Conservation (phyloP, 2,329 filamentous ascomycete species). For the Neopestalotiopsis clavispora region DNA sequence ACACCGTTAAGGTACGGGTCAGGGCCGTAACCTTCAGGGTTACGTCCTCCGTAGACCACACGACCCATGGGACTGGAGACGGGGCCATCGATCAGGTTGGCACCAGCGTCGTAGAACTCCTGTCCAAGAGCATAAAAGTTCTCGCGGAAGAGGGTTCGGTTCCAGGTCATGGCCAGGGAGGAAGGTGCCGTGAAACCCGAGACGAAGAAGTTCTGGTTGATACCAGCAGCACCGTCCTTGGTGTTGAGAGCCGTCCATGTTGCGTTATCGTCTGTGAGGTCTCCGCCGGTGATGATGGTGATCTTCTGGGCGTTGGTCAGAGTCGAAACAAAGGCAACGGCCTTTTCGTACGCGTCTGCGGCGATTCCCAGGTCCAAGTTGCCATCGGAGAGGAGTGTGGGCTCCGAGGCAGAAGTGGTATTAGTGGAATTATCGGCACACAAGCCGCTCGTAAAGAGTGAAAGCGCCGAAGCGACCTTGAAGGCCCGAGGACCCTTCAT, state of each 20-base stretch:
- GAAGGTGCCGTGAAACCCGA: slow-evolving; percentile 25
- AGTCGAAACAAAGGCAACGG: slow-evolving; percentile 12
- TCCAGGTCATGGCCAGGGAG: slow-evolving; percentile 26
- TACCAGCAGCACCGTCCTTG: slow-evolving; percentile 24
- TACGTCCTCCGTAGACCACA: slow-evolving; percentile 9
- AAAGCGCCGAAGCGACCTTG: neutral
- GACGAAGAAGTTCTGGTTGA: slow-evolving; percentile 23
- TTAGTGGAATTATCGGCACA: neutral
- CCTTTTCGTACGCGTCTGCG: slow-evolving; percentile 12
- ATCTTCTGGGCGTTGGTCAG: slow-evolving; percentile 16
- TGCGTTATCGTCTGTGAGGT: neutral
- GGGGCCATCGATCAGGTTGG: slow-evolving; percentile 23
- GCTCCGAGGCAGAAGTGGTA: neutral
- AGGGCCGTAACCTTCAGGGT: slow-evolving; percentile 5
- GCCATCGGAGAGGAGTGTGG: neutral
- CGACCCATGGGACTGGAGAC: slow-evolving; percentile 21
- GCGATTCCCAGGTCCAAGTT: slow-evolving; percentile 15
- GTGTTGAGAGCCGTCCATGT: slow-evolving; percentile 14
- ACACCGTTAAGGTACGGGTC: slow-evolving; percentile 17
- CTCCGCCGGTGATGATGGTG: slow-evolving; percentile 4
- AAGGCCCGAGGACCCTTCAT: slow-evolving; percentile 1
- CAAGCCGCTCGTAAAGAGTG: neutral
- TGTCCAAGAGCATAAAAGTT: slow-evolving; percentile 24
- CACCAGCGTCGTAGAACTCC: slow-evolving; percentile 23
- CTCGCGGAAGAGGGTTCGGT: slow-evolving; percentile 21